Evolutionary conservation across 306 rosid genomes (phyloP).

Genomic region (Mimosa pudica): DNA sequence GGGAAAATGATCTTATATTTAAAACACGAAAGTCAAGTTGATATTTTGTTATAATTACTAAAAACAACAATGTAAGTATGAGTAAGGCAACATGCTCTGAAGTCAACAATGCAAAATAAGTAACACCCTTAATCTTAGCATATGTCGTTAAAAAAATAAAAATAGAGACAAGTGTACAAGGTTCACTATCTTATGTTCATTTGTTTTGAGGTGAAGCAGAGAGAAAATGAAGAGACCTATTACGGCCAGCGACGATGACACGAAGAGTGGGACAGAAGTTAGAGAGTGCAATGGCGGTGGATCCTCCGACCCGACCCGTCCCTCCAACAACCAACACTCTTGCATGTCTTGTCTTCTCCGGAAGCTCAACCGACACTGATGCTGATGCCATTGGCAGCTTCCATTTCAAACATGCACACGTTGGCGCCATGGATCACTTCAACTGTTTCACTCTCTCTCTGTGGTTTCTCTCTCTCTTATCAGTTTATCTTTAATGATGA

Average conservation of each 20-base stretch:
- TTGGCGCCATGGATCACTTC: slow-evolving; percentile 43
- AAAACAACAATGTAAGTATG: neutral
- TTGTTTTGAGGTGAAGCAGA: neutral
- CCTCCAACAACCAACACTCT: slow-evolving; percentile 84
- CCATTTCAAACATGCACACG: slow-evolving; percentile 36
- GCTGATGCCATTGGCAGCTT: slow-evolving; percentile 14
- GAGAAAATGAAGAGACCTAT: slow-evolving; percentile 49
- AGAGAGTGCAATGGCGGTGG: slow-evolving; percentile 85
- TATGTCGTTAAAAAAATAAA: no score
- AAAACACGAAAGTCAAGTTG: no score
- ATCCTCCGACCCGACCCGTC: slow-evolving; percentile 94
- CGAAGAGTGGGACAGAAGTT: slow-evolving; percentile 68
- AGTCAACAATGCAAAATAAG: neutral
- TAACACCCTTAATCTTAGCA: neutral
- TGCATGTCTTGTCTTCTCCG: slow-evolving; percentile 62
- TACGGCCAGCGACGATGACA: slow-evolving; percentile 74
- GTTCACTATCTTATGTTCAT: neutral
- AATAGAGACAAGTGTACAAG: neutral
- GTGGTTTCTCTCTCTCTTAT: neutral
- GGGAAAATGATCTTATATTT: no score
- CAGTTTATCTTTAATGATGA: neutral
- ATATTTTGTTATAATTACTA: no score
- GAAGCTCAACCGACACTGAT: slow-evolving; percentile 39
- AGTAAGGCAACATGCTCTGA: neutral
- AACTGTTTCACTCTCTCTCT: neutral